These are phyloP conservation scores for Tricharina praecox DNA, from an alignment of 495 filamentous ascomycete species.

Conservation along the genomic window DNA sequence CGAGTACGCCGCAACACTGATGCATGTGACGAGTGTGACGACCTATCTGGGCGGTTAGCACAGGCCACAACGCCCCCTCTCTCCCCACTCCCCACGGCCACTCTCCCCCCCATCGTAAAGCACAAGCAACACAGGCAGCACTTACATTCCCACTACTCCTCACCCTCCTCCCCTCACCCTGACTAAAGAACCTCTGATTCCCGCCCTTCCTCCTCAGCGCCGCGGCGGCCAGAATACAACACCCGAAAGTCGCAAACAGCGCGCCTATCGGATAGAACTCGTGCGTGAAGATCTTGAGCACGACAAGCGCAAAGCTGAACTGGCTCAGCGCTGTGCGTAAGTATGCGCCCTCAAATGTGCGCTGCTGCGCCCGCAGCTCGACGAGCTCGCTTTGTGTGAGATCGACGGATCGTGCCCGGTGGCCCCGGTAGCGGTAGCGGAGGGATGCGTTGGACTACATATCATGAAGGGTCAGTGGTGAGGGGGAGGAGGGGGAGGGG, in stretches of 20 bases:
- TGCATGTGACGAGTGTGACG: conserved; percentile 61
- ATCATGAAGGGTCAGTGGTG: background rate
- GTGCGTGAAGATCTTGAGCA: conserved; percentile 87
- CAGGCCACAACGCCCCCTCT: too few relatives aligned
- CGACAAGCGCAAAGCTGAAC: conserved; percentile 84
- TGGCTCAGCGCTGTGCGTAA: conserved; percentile 83
- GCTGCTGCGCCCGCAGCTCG: conserved; percentile 82
- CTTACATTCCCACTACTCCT: conserved; percentile 64
- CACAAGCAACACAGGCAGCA: too few relatives aligned
- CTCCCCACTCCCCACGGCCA: background rate
- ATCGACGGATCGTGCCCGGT: conserved; percentile 69
- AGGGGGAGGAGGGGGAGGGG: background rate
- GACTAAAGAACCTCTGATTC: conserved; percentile 82
- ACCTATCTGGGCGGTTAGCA: conserved; percentile 53
- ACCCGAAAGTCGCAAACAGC: conserved; percentile 78
- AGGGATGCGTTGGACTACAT: background rate
- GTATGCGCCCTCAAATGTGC: conserved; percentile 95
- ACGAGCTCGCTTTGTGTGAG: conserved; percentile 72
- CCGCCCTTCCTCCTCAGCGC: conserved; percentile 73
- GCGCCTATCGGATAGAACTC: conserved; percentile 92
- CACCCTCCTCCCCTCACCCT: conserved; percentile 55
- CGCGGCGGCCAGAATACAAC: conserved; percentile 62
- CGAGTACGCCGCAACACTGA: conserved; percentile 69
- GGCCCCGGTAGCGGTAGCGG: conserved; percentile 29
- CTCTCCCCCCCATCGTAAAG: too few relatives aligned